Conservation (phyloP, 2,329 filamentous ascomycete genomes). For the Fusarium sp. region DNA sequence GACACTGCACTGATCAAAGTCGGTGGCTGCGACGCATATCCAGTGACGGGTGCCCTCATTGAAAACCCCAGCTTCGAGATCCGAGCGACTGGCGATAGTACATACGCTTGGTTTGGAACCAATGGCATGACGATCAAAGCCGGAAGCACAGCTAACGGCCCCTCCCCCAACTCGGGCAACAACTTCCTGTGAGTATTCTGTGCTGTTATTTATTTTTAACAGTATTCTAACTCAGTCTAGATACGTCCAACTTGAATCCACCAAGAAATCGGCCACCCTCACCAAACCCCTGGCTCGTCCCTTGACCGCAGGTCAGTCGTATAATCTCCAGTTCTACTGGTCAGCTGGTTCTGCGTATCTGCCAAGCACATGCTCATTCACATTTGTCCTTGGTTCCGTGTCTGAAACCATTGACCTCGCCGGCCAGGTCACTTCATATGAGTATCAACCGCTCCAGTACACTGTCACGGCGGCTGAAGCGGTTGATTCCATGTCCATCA, state of each 20-base stretch:
- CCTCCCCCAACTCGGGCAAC: not conserved
- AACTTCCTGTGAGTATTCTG: not conserved
- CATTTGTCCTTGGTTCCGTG: not conserved
- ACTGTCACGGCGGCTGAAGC: not conserved
- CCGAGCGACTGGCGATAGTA: constrained; percentile 5
- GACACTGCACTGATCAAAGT: constrained; percentile 11
- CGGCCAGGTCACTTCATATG: not conserved
- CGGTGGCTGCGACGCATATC: constrained; percentile 13
- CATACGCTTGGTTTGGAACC: constrained; percentile 16
- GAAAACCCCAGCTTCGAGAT: constrained; percentile 16
- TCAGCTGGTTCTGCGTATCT: not conserved
- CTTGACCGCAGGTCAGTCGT: not conserved
- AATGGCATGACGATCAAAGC: not conserved
- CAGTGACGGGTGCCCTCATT: constrained; percentile 1
- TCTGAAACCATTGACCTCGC: rapidly evolving
- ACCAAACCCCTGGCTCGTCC: constrained; percentile 5
- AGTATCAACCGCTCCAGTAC: not conserved
- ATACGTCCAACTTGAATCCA: not conserved
- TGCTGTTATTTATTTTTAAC: rapidly evolving
- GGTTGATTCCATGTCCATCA: not conserved
- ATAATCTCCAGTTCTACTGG: constrained; percentile 1
- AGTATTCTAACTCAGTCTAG: not conserved
- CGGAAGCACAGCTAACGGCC: not conserved
- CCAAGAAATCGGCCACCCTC: not conserved
- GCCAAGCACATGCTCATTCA: not conserved